These are phyloP conservation scores for Gossypium anomalum DNA, from an alignment of 345 rosid species.

Conservation along the genomic window DNA sequence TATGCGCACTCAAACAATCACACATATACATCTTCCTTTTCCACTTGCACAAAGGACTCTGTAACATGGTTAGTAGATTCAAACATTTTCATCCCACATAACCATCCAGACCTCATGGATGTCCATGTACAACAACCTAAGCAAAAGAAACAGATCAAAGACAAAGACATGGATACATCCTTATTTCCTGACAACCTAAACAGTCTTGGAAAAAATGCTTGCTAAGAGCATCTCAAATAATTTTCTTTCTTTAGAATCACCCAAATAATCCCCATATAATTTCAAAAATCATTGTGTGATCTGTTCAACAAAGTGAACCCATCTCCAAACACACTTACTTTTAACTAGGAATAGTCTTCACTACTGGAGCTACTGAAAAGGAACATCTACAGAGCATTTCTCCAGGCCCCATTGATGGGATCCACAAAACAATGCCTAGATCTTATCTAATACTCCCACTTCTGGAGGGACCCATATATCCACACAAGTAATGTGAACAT, in stretches of 20 bases:
- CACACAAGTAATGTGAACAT: neutral
- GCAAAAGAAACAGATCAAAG: neutral
- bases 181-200: neutral
- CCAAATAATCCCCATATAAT: neutral
- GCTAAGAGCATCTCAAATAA: neutral
- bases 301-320: neutral
- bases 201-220: neutral
- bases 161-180: neutral
- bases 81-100: neutral
- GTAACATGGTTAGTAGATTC: neutral
- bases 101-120: neutral
- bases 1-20: neutral
- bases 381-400: neutral
- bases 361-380: neutral
- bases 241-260: neutral
- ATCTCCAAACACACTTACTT: neutral
- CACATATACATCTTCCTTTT: neutral
- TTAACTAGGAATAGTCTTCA: neutral
- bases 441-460: neutral
- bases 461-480: neutral
- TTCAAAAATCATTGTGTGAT: neutral
- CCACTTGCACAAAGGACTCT: neutral
- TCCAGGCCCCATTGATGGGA: neutral
- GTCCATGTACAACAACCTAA: neutral
- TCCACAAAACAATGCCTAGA: neutral